Evolutionary conservation across 1,284 basidiomycete species (phyloP).

Genomic region (Malassezia sp.): DNA sequence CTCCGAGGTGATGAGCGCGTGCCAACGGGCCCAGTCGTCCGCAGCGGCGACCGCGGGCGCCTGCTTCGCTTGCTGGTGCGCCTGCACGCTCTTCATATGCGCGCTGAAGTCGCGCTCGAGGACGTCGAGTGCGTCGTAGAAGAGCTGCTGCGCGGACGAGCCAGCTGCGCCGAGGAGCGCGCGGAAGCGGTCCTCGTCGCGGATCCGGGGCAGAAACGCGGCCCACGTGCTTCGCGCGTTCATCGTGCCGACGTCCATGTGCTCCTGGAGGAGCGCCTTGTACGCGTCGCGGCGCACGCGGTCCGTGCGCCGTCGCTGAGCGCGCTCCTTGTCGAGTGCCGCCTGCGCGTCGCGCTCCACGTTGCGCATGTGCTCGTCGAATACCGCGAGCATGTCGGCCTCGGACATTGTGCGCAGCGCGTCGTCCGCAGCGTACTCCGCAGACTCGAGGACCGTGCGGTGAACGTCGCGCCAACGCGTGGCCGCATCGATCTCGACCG

Average conservation of each 20-base stretch:
- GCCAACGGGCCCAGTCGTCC: slow-evolving; percentile 17
- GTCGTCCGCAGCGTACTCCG: slow-evolving; percentile 28
- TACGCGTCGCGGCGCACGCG: slow-evolving; percentile 33
- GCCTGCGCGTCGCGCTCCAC: slow-evolving; percentile 29
- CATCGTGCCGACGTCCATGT: slow-evolving; percentile 60
- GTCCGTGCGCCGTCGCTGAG: slow-evolving; percentile 9
- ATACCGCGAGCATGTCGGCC: slow-evolving; percentile 36
- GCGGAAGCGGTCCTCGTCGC: slow-evolving; percentile 67
- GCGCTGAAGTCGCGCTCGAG: slow-evolving; percentile 72
- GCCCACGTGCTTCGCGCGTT: slow-evolving; percentile 81
- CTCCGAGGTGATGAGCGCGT: not conserved
- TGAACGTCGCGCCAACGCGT: slow-evolving; percentile 44
- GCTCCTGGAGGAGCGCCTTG: slow-evolving; percentile 60
- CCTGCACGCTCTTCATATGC: slow-evolving; percentile 58
- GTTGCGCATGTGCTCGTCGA: slow-evolving; percentile 33
- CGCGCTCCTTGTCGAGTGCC: slow-evolving; percentile 14
- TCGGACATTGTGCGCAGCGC: slow-evolving; percentile 27
- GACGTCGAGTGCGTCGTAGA: slow-evolving; percentile 83
- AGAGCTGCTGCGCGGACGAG: slow-evolving; percentile 84
- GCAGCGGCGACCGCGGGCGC: slow-evolving; percentile 15
- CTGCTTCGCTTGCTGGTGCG: slow-evolving; percentile 47
- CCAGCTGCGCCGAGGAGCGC: slow-evolving; percentile 79
- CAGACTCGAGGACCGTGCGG: slow-evolving; percentile 32
- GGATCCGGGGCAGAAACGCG: slow-evolving; percentile 65
- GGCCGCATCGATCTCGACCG: slow-evolving; percentile 37